phyloP scores from a whole-genome alignment of 768 basidiomycete genomes.

The Chalciporus pseudorubinellus region DNA sequence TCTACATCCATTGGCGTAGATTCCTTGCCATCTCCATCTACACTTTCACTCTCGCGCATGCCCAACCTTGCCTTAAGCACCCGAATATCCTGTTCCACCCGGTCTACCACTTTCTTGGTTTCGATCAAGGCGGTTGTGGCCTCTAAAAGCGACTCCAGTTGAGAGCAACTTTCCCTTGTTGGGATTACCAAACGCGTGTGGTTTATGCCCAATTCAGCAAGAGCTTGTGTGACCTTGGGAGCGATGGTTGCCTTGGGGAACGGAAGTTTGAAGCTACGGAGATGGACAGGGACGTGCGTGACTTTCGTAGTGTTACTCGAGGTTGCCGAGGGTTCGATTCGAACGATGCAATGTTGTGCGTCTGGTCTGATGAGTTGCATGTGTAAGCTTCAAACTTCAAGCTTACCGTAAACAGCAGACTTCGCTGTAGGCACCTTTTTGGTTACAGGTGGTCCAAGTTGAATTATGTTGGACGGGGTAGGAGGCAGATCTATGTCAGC shows the following conservation, averaged over 20 bases:
- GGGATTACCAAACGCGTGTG: slow-evolving; percentile 89
- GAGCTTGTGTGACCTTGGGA: slow-evolving; percentile 72
- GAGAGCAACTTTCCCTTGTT: slow-evolving; percentile 74
- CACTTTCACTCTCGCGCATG: slow-evolving; percentile 46
- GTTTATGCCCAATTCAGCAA: slow-evolving; percentile 74
- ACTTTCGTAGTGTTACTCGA: slow-evolving; percentile 54
- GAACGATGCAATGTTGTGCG: slow-evolving; percentile 68
- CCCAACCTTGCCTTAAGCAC: slow-evolving; percentile 63
- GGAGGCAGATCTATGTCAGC: slow-evolving; percentile 34
- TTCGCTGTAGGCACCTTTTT: slow-evolving; percentile 47
- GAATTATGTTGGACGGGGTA: slow-evolving; percentile 36
- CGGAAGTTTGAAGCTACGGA: slow-evolving; percentile 87
- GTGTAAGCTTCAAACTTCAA: neutral
- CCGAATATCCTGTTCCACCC: slow-evolving; percentile 81
- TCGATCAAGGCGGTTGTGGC: slow-evolving; percentile 77
- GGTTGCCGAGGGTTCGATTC: slow-evolving; percentile 54
- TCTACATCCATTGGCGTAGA: slow-evolving; percentile 53
- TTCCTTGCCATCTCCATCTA: slow-evolving; percentile 36
- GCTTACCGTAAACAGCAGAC: slow-evolving; percentile 58
- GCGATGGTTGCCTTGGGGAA: slow-evolving; percentile 70
- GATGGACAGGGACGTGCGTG: slow-evolving; percentile 73
- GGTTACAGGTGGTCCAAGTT: slow-evolving; percentile 36
- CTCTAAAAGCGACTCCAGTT: slow-evolving; percentile 71
- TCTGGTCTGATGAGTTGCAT: slow-evolving; percentile 42
- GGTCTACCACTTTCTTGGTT: slow-evolving; percentile 83